Base-by-base conservation (phyloP, 2,329 filamentous ascomycete species). In the Passalora sequoiae region DNA sequence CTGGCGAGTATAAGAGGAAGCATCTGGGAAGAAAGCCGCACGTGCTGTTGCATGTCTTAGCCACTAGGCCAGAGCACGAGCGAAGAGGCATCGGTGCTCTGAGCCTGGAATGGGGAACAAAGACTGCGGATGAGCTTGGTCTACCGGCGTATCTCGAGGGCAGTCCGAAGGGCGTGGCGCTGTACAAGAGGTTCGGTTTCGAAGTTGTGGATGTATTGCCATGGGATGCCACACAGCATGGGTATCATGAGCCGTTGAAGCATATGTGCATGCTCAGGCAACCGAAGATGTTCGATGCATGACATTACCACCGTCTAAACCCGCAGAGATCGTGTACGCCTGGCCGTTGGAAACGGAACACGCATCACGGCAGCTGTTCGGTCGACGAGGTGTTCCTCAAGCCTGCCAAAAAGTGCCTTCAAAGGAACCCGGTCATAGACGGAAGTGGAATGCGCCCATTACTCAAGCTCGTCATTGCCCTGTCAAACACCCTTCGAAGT, bases 131-230 rank as follows among this genome's bases (percentile, higher is more conserved):
- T 51, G 46, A 58, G 33, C 51, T 65, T 36, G 62, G 63, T 0
- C 27, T 70, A 36, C 54, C 57, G 10, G 56, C 55, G 2, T 73
- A 69, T 55, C 38, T 73, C 24, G 68, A 70, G 49, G 60, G 63
- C 5, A 66, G 60, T n/a, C 51, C 58, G 17, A 51, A 55, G 36
- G 70, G 64, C 0, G 57, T 60, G 41, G 56, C 56, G 7, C 44
- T 73, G 15, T 73, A 73, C 46, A 62, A 62, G 50, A 58, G 55
- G 41, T 63, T 53, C 50, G 64, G 62, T 24, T 70, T 62, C 44
- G 53, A 61, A 33, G 50, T 44, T 10, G 42, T 60, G 19, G 55
- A 55, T 13, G 41, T 29, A 25, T 32, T 62, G 49, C 46, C 50
- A 4, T 60, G 58, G 24, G 60, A 64, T 51, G 56, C 53, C 35